Conservation (phyloP, 1,284 basidiomycete species). For the Rhodotorula sp. region DNA sequence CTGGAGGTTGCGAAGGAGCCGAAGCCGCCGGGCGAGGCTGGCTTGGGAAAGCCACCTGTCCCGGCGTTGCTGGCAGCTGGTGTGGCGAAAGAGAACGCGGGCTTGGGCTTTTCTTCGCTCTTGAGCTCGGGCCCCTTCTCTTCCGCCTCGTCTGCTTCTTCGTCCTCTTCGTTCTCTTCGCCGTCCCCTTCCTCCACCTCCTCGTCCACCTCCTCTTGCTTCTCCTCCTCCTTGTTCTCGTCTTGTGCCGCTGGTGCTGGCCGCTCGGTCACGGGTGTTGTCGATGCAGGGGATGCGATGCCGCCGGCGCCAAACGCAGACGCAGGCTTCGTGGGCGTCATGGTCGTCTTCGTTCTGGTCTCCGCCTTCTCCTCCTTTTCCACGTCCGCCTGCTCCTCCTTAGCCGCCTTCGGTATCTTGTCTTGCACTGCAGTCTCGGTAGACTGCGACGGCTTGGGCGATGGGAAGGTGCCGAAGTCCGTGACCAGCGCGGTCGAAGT, state of each 20-base stretch:
- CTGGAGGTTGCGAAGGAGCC: conserved; percentile 15
- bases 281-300: not conserved
- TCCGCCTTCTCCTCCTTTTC: not conserved
- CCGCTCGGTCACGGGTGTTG: not conserved
- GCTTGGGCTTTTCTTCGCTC: conserved; percentile 1
- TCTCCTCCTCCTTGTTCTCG: not conserved
- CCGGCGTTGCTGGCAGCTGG: not conserved
- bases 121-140: not conserved
- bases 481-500: no score
- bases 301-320: not conserved
- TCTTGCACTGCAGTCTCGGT: no score
- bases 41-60: conserved; percentile 10
- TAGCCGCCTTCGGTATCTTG: no score
- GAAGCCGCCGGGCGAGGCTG: conserved; percentile 22
- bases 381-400: not conserved
- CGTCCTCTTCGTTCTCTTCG: not conserved
- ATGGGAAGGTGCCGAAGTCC: no score
- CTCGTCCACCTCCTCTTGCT: not conserved
- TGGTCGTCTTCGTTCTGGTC: not conserved
- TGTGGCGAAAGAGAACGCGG: conserved; percentile 23
- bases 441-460: no score
- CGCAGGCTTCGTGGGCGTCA: not conserved
- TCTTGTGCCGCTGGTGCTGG: not conserved
- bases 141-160: not conserved
- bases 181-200: not conserved